Percentiles rank a stretch among this genome's conserved stretches.
These are phyloP conservation scores for Orbilia ellipsospora DNA, from an alignment of 2,329 filamentous ascomycete genomes.

Conservation along the genomic window DNA sequence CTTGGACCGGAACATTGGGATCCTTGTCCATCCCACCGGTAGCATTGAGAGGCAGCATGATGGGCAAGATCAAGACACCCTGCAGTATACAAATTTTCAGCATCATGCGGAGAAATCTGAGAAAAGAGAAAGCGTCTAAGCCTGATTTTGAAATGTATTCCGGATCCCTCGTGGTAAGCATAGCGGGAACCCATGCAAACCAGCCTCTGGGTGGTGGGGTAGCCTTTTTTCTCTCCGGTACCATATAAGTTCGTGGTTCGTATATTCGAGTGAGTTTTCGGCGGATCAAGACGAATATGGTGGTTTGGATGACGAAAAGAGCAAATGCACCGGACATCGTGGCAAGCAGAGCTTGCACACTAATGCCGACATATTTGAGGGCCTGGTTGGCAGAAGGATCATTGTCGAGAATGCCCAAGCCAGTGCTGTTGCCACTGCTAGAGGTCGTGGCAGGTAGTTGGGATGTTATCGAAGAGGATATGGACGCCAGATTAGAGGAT, in stretches of 20 bases:
- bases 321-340: slow-evolving; percentile 50
- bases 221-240: slow-evolving; percentile 50
- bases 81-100: slow-evolving; percentile 92
- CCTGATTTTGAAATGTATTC: slow-evolving; percentile 96
- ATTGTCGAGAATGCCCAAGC: slow-evolving; percentile 28
- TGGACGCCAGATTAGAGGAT: slow-evolving; percentile 4
- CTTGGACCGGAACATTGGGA: slow-evolving; percentile 68
- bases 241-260: slow-evolving; percentile 51
- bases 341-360: slow-evolving; percentile 41
- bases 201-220: slow-evolving; percentile 33
- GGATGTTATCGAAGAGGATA: slow-evolving; percentile 18
- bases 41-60: slow-evolving; percentile 86
- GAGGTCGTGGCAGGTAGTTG: slow-evolving; percentile 24
- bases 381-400: slow-evolving; percentile 33
- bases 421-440: slow-evolving; percentile 4
- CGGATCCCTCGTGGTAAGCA: slow-evolving; percentile 61
- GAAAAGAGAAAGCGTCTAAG: slow-evolving; percentile 95
- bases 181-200: slow-evolving; percentile 43
- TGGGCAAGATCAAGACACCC: slow-evolving; percentile 79
- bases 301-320: slow-evolving; percentile 47
- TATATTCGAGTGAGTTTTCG: slow-evolving; percentile 40
- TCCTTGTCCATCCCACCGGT: slow-evolving; percentile 74
- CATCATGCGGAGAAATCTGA: slow-evolving; percentile 86
- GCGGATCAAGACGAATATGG: slow-evolving; percentile 33
- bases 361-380: slow-evolving; percentile 41